phyloP scores from a whole-genome alignment of 1,284 basidiomycete species.

The Macrocystidia cucumis region DNA sequence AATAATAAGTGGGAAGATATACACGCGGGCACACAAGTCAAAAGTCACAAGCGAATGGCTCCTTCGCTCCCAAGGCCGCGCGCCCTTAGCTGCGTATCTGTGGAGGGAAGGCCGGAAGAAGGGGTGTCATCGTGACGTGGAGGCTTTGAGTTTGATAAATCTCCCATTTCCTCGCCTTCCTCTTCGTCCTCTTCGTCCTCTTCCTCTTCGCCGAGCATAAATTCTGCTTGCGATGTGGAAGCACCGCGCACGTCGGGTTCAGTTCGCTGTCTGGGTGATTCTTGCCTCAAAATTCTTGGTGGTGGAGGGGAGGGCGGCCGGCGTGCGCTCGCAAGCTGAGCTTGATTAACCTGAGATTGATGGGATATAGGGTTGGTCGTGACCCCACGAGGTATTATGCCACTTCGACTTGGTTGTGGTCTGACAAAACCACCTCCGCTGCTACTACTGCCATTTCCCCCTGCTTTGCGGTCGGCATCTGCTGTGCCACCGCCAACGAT shows the following conservation, averaged over 20 bases:
- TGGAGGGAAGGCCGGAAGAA: no score
- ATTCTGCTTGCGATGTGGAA: slow-evolving; percentile 22
- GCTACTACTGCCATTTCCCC: slow-evolving; percentile 5
- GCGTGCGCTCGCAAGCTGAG: background rate
- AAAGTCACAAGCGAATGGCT: no score
- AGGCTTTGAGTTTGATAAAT: background rate
- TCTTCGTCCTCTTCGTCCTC: slow-evolving; percentile 14
- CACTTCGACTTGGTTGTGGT: slow-evolving; percentile 14
- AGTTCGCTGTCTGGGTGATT: slow-evolving; percentile 9
- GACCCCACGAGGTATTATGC: slow-evolving; percentile 12
- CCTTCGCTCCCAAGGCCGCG: no score
- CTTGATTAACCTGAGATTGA: slow-evolving; percentile 23
- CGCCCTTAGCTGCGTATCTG: no score
- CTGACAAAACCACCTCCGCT: slow-evolving; percentile 19
- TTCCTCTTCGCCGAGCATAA: slow-evolving; percentile 26
- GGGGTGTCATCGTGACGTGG: background rate
- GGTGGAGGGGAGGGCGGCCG: slow-evolving; percentile 9
- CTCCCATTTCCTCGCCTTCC: background rate
- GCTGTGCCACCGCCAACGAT: slow-evolving; percentile 11
- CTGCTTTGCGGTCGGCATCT: no score
- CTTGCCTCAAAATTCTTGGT: slow-evolving; percentile 9
- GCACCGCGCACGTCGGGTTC: slow-evolving; percentile 12
- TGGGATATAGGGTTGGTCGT: slow-evolving; percentile 34
- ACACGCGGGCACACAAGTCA: no score
- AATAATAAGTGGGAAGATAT: no score